Percentiles rank a stretch among this genome's conserved stretches.
Evolutionary conservation across 441 rosid genomes (phyloP).

Genomic region (Adansonia grandidieri): DNA sequence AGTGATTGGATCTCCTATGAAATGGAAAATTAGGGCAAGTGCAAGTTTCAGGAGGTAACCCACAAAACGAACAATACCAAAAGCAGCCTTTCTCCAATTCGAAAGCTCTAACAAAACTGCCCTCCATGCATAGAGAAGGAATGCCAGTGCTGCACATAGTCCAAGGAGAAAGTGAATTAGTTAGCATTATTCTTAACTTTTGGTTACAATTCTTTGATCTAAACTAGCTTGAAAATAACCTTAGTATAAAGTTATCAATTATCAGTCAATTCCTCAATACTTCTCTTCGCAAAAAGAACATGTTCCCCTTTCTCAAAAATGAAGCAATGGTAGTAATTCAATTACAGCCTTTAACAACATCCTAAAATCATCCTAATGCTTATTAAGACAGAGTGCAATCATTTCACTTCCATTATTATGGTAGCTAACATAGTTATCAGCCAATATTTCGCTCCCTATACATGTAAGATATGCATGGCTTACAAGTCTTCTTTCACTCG

Average conservation of each 20-base stretch:
- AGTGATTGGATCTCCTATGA: constrained; percentile 77
- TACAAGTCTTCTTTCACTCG: background rate
- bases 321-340: background rate
- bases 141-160: constrained; percentile 59
- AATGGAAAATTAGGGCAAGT: constrained; percentile 62
- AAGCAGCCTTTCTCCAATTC: constrained; percentile 63
- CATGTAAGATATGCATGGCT: background rate
- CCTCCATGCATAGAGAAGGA: constrained; percentile 84
- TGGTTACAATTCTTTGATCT: background rate
- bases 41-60: constrained; percentile 64
- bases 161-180: background rate
- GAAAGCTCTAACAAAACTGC: constrained; percentile 76
- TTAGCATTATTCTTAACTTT: constrained; percentile 21
- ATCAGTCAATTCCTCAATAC: background rate
- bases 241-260: constrained; percentile 23
- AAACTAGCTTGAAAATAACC: background rate
- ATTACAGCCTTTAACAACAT: background rate
- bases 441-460: background rate
- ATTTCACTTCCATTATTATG: background rate
- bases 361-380: background rate
- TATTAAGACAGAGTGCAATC: background rate
- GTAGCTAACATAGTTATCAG: background rate
- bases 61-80: constrained; percentile 46
- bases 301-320: background rate
- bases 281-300: background rate